Conservation (phyloP, 1,284 basidiomycete species). For the Paramarasmius palmivorus region DNA sequence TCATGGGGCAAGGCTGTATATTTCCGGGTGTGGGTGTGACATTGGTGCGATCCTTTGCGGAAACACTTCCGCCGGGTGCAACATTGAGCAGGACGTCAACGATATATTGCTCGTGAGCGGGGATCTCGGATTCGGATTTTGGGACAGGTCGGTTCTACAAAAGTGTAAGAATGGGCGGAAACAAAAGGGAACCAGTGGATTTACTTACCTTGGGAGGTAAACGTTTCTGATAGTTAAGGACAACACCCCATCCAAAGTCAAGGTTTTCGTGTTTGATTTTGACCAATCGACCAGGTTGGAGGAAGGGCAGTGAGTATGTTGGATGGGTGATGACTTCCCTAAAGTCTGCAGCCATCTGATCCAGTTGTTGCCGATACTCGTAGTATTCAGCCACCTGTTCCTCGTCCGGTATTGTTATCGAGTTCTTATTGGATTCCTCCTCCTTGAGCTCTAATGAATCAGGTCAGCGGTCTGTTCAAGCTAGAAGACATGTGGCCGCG, state of each 20-base stretch:
- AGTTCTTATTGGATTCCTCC: conserved; percentile 72
- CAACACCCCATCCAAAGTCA: conserved; percentile 96
- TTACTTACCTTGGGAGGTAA: conserved; percentile 64
- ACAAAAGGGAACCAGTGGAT: not conserved
- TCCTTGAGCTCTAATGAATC: conserved; percentile 64
- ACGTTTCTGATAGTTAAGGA: conserved; percentile 92
- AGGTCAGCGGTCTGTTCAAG: not conserved
- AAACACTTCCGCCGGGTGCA: conserved; percentile 61
- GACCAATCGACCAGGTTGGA: conserved; percentile 90
- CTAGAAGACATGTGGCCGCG: not conserved
- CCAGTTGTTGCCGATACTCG: conserved; percentile 87
- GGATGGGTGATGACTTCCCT: conserved; percentile 94
- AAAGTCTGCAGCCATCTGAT: conserved; percentile 87
- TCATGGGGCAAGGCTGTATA: conserved; percentile 71
- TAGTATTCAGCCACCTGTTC: conserved; percentile 88
- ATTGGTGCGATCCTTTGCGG: conserved; percentile 58
- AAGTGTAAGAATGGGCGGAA: conserved; percentile 3
- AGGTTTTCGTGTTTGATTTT: conserved; percentile 84
- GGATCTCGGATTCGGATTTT: conserved; percentile 59
- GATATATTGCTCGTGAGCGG: conserved; percentile 90
- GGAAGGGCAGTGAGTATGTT: conserved; percentile 89
- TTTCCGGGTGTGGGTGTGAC: conserved; percentile 62
- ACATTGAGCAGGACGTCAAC: conserved; percentile 93
- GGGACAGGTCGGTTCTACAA: conserved; percentile 54
- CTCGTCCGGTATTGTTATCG: conserved; percentile 82